Evolutionary conservation across 78 protist species (phyloP).

Genomic region (Dictyostelium brefeldianum): DNA sequence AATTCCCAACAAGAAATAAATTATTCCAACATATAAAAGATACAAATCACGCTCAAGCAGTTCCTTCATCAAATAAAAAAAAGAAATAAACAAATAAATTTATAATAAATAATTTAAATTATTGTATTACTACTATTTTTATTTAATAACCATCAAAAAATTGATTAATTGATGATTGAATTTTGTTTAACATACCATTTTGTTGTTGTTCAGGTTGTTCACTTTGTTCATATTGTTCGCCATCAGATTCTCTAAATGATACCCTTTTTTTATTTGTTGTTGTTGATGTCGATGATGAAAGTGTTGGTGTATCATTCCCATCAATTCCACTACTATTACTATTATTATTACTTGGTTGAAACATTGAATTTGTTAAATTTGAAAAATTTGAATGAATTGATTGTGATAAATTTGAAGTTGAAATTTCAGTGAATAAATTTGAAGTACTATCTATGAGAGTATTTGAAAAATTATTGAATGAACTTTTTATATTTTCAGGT

Average conservation of each 20-base stretch:
- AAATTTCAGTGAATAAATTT: not conserved
- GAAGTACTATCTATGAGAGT: not conserved
- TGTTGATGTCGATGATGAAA: too few species aligned
- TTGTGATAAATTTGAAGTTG: constrained; percentile 1
- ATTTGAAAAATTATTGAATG: constrained; percentile 16
- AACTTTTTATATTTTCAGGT: not conserved
- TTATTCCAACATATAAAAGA: constrained; percentile 80
- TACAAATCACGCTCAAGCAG: constrained; percentile 80
- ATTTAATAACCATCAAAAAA: constrained; percentile 15
- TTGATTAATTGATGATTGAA: constrained; percentile 16
- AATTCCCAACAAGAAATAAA: constrained; percentile 52
- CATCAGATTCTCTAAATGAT: not conserved
- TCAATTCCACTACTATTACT: not conserved
- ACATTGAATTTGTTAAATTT: constrained; percentile 27
- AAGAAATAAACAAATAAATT: constrained; percentile 4
- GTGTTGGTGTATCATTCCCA: not conserved
- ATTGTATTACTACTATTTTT: too few species aligned
- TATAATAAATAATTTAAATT: too few species aligned
- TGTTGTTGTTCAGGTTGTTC: not conserved
- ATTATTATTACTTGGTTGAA: not conserved
- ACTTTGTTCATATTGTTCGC: not conserved
- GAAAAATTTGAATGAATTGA: constrained; percentile 14
- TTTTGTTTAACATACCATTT: not conserved
- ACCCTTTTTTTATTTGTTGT: not conserved
- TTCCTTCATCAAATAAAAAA: constrained; percentile 17